A percentile compares a stretch with the other conserved stretches of the same genome.
Evolutionary conservation across 768 basidiomycete genomes (phyloP).

Genomic region (Auricularia sp.): DNA sequence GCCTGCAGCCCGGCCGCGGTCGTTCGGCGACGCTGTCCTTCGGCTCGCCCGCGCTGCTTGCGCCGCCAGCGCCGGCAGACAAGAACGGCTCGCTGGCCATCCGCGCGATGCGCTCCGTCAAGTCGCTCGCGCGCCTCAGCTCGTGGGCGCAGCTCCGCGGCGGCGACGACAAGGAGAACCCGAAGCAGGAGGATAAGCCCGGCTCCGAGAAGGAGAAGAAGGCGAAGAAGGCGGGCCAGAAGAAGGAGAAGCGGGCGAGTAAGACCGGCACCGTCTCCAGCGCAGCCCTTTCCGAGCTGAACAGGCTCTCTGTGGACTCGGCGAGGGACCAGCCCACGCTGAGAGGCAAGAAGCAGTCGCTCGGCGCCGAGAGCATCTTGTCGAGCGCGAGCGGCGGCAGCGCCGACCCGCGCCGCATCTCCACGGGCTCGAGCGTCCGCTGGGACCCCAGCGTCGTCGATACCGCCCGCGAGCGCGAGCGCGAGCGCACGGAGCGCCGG

Average conservation of each 20-base stretch:
- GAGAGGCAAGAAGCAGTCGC: neutral
- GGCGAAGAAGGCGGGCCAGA: slow-evolving; percentile 15
- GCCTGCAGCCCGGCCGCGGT: slow-evolving; percentile 3
- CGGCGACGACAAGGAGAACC: neutral
- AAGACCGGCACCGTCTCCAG: neutral
- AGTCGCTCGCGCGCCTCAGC: slow-evolving; percentile 58
- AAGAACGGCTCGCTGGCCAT: slow-evolving; percentile 55
- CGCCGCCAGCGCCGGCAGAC: neutral
- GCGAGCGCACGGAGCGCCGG: neutral
- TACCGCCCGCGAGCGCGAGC: neutral
- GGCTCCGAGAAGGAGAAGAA: slow-evolving; percentile 1
- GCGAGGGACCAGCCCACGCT: neutral
- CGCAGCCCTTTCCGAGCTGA: neutral
- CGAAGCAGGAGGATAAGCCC: slow-evolving; percentile 11
- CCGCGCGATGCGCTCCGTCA: slow-evolving; percentile 67
- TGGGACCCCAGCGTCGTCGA: neutral
- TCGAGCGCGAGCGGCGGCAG: neutral
- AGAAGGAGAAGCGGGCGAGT: slow-evolving; percentile 13
- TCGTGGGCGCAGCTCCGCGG: slow-evolving; percentile 52
- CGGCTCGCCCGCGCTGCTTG: slow-evolving; percentile 3
- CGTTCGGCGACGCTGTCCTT: slow-evolving; percentile 1
- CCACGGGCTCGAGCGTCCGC: neutral
- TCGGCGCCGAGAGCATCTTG: neutral
- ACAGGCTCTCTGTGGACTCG: neutral
- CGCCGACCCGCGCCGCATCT: neutral